Evolutionary conservation across 1,284 basidiomycete genomes (phyloP), one percentile per base, ranked within the genome.

Genomic region (Quambalaria eucalypti): DNA sequence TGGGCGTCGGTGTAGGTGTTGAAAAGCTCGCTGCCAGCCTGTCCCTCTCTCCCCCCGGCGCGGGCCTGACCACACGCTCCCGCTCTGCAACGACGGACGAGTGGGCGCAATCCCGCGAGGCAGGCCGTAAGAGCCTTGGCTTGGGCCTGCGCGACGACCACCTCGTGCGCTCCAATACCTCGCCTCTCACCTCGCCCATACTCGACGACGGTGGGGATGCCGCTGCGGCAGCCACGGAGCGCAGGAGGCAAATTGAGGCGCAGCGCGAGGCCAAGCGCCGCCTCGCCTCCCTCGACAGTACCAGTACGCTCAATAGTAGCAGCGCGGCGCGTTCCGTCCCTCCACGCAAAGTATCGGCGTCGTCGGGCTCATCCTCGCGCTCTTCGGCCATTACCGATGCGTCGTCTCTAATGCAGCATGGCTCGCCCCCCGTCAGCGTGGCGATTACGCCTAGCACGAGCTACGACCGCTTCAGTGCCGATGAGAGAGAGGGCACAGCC

Each of bases 381-480:
- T 65, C 63, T 28, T 14, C 55, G 19, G 61, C 64, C 9, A 59
- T 57, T n/a, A 14, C 12, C 9, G 19, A 16, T n/a, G n/a, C n/a
- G n/a, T 52, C 49, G n/a, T 49, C 51, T 6, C 39, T 48, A 4
- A 10, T 30, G 6, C 31, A 40, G 5, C 25, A 33, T 16, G 16
- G 21, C 31, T 49, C 8, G n/a, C 49, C 12, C 52, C 16, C 36
- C 31, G 23, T 14, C 25, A 51, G 36, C 26, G 42, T 31, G 2
- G 46, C 47, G 8, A n/a, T 67, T 9, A 67, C 65, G 47, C 65
- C 65, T 12, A 67, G 65, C 55, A 57, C 65, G 42, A 67, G 65
- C 54, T 67, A 56, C 36, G 63, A 61, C 29, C 54, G 46, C 2
- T 55, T n/a, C n/a, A n/a, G n/a, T n/a, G n/a, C n/a, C n/a, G n/a